Evolutionary conservation across 139 green algal genomes (phyloP).

Genomic region (Chlamydomonas eustigma): DNA sequence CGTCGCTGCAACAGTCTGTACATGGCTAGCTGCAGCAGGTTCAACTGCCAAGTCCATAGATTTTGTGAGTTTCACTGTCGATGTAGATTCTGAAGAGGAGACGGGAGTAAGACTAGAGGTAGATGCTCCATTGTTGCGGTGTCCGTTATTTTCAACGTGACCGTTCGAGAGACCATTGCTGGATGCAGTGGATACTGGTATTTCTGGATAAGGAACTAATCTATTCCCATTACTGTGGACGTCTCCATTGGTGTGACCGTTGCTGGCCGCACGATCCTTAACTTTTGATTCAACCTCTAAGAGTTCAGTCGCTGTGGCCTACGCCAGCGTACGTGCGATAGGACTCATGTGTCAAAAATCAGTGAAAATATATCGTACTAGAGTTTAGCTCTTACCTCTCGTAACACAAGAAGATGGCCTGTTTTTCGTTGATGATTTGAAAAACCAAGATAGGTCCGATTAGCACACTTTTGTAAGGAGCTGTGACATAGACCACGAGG

Average conservation of each 20-base stretch:
- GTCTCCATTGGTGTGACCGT: not conserved
- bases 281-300: not conserved
- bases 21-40: not conserved
- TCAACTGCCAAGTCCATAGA: not conserved
- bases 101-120: too few species aligned
- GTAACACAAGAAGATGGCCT: too few species aligned
- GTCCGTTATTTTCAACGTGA: not conserved
- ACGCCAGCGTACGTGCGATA: not conserved
- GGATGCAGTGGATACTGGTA: not conserved
- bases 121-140: not conserved
- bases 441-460: not conserved
- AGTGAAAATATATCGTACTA: not conserved
- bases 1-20: constrained; percentile 13
- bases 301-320: not conserved
- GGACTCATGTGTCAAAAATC: not conserved
- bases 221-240: not conserved
- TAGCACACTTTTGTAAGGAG: not conserved
- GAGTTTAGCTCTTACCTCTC: not conserved
- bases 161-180: not conserved
- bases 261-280: not conserved
- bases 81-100: too few species aligned
- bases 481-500: not conserved
- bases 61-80: not conserved
- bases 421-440: not conserved
- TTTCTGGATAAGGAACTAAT: not conserved